phyloP scores from a whole-genome alignment of 306 rosid species.

The Inga laurina region DNA sequence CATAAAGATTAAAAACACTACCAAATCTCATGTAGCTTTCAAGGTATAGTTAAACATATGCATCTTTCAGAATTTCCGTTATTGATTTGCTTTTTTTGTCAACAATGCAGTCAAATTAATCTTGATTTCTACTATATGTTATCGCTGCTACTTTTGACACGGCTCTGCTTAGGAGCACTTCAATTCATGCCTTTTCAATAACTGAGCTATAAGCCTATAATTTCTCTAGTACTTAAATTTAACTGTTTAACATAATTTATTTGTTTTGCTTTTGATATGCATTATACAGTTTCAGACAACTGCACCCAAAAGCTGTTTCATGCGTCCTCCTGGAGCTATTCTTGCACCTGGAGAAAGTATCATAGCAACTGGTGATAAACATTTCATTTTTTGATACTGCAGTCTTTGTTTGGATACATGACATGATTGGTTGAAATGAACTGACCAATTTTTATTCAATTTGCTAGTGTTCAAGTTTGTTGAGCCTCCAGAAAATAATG shows the following conservation, averaged over 20 bases:
- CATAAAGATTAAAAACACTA: conserved; percentile 84
- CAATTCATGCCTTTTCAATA: conserved; percentile 1
- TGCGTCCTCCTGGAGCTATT: conserved; percentile 99
- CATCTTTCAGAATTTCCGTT: conserved; percentile 6
- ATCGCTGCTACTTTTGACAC: conserved; percentile 23
- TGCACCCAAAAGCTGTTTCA: conserved; percentile 98
- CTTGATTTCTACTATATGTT: conserved; percentile 10
- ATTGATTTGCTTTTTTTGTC: conserved; percentile 11
- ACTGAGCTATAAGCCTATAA: not conserved
- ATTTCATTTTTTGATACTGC: not conserved
- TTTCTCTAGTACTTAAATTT: conserved; percentile 1
- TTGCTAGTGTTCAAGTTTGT: conserved; percentile 91
- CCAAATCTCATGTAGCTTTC: conserved; percentile 89
- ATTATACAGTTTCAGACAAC: conserved; percentile 87
- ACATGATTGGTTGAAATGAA: not conserved
- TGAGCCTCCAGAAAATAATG: conserved; percentile 90
- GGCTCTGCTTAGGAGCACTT: conserved; percentile 13
- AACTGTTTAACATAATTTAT: conserved; percentile 31
- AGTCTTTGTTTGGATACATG: conserved; percentile 10
- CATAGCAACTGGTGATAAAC: conserved; percentile 86
- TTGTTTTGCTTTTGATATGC: conserved; percentile 20
- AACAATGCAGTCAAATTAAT: not conserved
- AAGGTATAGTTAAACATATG: conserved; percentile 58
- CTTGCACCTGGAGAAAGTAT: conserved; percentile 96
- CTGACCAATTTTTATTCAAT: conserved; percentile 29